phyloP scores from a whole-genome alignment of 768 basidiomycete genomes.

The Lactarius akahatsu region DNA sequence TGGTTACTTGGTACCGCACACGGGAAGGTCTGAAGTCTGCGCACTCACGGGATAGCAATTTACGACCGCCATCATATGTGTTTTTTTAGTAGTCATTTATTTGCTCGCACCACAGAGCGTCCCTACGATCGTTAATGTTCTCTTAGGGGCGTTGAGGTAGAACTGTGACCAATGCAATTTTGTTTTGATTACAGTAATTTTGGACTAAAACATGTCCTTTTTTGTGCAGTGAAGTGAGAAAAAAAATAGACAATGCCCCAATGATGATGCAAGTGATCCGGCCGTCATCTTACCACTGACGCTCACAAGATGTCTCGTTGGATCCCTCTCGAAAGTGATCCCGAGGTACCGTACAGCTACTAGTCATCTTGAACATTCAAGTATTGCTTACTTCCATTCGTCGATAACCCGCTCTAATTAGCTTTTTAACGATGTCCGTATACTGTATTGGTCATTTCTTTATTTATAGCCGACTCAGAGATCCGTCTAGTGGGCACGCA shows the following conservation, averaged over 20 bases:
- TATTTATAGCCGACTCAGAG: conserved; percentile 3
- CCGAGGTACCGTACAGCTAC: conserved; percentile 39
- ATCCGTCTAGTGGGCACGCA: conserved; percentile 1
- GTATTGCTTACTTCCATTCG: conserved; percentile 35
- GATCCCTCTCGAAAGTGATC: conserved; percentile 83
- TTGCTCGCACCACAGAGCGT: not conserved
- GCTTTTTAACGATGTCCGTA: conserved; percentile 20
- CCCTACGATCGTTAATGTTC: not conserved
- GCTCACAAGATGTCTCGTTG: conserved; percentile 39
- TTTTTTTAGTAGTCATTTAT: not conserved
- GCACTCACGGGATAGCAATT: not conserved
- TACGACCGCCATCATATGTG: not conserved
- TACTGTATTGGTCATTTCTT: conserved; percentile 6
- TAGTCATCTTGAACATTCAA: not conserved
- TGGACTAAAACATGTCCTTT: not conserved
- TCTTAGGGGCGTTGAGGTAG: no score
- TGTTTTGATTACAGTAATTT: not conserved
- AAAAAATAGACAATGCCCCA: no score
- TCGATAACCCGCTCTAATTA: conserved; percentile 5
- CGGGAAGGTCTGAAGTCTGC: not conserved
- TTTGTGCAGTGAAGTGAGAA: not conserved
- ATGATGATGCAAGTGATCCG: not conserved
- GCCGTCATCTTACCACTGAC: not conserved
- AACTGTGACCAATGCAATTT: no score
- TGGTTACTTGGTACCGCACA: no score